These are phyloP conservation scores for Chernovozyma aurita DNA, from an alignment of 1,139 yeast genomes.

Conservation along the genomic window DNA sequence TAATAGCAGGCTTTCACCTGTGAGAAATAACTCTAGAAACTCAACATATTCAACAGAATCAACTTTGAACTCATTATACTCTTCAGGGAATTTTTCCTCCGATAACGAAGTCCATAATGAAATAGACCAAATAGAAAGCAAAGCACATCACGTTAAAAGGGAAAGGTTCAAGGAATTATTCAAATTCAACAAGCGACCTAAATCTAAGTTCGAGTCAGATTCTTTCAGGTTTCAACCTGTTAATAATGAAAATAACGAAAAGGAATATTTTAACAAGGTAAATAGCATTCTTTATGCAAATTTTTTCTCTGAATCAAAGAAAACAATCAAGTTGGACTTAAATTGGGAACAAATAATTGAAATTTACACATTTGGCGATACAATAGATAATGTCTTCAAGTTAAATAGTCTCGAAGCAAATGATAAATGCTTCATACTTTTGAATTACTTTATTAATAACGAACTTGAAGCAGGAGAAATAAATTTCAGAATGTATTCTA, in stretches of 20 bases:
- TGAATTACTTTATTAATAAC: constrained; percentile 7
- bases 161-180: constrained; percentile 5
- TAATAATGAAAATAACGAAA: constrained; percentile 1
- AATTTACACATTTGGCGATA: constrained; percentile 10
- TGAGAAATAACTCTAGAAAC: constrained; percentile 1
- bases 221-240: too few relatives aligned
- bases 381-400: constrained; percentile 5
- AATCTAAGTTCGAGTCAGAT: too few relatives aligned
- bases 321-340: constrained; percentile 7
- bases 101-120: constrained; percentile 7
- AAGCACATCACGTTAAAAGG: constrained; percentile 2
- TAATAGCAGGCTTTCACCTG: too few relatives aligned
- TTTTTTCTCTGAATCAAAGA: constrained; percentile 1
- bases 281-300: not conserved
- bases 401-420: not conserved
- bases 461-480: constrained; percentile 8
- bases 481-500: too few relatives aligned
- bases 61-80: constrained; percentile 9
- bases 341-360: constrained; percentile 10
- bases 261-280: constrained; percentile 1
- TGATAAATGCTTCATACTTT: constrained; percentile 2
- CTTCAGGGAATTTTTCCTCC: constrained; percentile 9
- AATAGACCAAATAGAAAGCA: not conserved
- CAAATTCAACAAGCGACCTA: constrained; percentile 1
- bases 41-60: constrained; percentile 5